Percentiles rank a stretch among this genome's conserved stretches.
These are phyloP conservation scores for Ustilago cynodontis DNA, from an alignment of 1,284 basidiomycete species.

Conservation along the genomic window DNA sequence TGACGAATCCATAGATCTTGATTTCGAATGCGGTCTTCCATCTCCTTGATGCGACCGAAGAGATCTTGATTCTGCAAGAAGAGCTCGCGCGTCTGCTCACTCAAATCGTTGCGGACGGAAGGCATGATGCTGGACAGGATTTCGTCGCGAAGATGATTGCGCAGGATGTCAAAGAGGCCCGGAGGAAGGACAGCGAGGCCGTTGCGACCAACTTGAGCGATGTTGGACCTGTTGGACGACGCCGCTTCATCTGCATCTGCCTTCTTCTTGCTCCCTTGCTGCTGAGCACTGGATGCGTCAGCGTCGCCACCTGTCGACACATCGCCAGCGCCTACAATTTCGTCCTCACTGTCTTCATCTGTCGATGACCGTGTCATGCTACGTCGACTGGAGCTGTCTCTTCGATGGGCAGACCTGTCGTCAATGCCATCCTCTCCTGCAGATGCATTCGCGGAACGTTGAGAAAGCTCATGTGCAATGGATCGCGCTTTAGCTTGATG, in stretches of 20 bases:
- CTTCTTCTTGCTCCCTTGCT: slow-evolving; percentile 16
- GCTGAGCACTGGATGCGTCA: slow-evolving; percentile 4
- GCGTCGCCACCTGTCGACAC: slow-evolving; percentile 19
- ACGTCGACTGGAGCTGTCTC: slow-evolving; percentile 20
- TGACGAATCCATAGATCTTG: slow-evolving; percentile 51
- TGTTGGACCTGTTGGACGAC: slow-evolving; percentile 32
- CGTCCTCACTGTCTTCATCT: slow-evolving; percentile 26
- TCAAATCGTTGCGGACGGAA: slow-evolving; percentile 45
- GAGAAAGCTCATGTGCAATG: slow-evolving; percentile 44
- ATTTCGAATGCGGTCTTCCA: slow-evolving; percentile 49
- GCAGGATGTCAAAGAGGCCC: slow-evolving; percentile 50
- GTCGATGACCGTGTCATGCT: slow-evolving; percentile 23
- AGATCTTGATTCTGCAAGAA: slow-evolving; percentile 51
- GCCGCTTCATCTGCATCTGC: slow-evolving; percentile 7
- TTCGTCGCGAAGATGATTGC: slow-evolving; percentile 48
- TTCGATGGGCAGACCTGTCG: not conserved
- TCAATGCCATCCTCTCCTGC: slow-evolving; percentile 4
- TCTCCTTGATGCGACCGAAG: slow-evolving; percentile 42
- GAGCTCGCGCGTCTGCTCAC: slow-evolving; percentile 51
- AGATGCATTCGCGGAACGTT: slow-evolving; percentile 19
- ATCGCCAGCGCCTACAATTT: slow-evolving; percentile 16
- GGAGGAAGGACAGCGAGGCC: slow-evolving; percentile 52
- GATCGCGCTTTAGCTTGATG: slow-evolving; percentile 31
- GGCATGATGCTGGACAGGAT: slow-evolving; percentile 52
- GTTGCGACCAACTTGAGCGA: slow-evolving; percentile 49